A percentile compares a stretch with the other conserved stretches of the same genome.
phyloP scores from a whole-genome alignment of 208 protist genomes.

The Acanthamoeba polyphaga region DNA sequence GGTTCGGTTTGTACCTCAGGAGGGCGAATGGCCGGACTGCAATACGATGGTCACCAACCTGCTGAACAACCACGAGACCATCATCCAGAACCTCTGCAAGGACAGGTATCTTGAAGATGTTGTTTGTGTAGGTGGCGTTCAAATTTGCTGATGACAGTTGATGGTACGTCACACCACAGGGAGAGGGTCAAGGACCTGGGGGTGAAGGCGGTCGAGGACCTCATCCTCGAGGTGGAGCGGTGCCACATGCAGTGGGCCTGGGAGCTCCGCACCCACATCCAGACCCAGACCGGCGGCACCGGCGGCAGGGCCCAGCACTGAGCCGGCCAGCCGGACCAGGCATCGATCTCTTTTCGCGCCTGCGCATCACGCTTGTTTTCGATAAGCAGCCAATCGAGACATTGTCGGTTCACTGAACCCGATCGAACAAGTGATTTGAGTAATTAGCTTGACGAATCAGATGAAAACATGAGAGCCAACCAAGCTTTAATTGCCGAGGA shows the following conservation, averaged over 20 bases:
- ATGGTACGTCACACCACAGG: not conserved
- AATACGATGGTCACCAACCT: not conserved
- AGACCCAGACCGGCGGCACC: not conserved
- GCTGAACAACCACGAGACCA: not conserved
- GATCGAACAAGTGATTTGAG: no score
- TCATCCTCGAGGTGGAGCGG: constrained; percentile 4
- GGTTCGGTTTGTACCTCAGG: not conserved
- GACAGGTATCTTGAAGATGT: not conserved
- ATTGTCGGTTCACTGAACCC: no score
- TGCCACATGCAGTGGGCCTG: constrained; percentile 69
- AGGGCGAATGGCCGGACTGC: not conserved
- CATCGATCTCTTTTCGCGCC: no score
- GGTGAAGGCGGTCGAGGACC: constrained; percentile 16
- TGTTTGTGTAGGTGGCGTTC: not conserved
- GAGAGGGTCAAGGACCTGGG: not conserved
- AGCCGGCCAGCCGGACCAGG: not conserved
- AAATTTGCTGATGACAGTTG: not conserved
- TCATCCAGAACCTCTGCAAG: not conserved
- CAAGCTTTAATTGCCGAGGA: no score
- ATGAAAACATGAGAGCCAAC: no score
- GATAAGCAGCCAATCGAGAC: no score
- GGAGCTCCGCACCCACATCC: constrained; percentile 27
- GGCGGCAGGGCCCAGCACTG: not conserved
- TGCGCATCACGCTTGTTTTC: no score
- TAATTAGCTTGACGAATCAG: no score